Evolutionary conservation across 345 rosid species (phyloP), one percentile per base, ranked within the genome.

Genomic region (Dimocarpus longan): DNA sequence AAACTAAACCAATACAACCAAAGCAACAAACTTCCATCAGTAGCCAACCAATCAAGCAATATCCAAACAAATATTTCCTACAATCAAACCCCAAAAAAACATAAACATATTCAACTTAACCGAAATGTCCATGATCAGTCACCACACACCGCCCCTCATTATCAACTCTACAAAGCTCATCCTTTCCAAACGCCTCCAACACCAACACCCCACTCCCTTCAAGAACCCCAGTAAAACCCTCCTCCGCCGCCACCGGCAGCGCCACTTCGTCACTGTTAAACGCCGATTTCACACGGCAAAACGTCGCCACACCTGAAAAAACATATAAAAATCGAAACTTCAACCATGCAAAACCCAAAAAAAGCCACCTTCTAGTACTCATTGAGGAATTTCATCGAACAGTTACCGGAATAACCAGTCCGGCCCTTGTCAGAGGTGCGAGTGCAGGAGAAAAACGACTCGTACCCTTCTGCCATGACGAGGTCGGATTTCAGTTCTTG

Each of bases 381-480:
- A 46, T 67, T 64, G 77, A 26, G 76, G 57, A 65, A 85, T 16
- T 73, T 40, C 63, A 74, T 76, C 78, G 66, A 85, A 81, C 79
- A 83, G 66, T 78, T 62, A 96, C 99, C 98, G 40, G 99, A 91
- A 66, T 96, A 96, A 0, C 97, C 97, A 43, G 86, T 89, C 42
- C 98, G 93, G 74, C 99, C 99, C 81, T 80, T 94, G 77, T 89
- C 92, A 44, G 79, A 68, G 50, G 97, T 90, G 0, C 97, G 95
- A 54, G 98, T 96, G 80, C 97, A 96, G 1, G 98, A 96, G 84
- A 96, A 92, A 84, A 87, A 96, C 22, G 98, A 94, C 78, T 94
- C 98, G 66, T 96, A 94, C 5, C 97, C 98, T 60, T 94, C 97
- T 18, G 99, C 93, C 65, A 96, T 87, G 1, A 85, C 88, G 54